Evolutionary conservation across 2,329 filamentous ascomycete genomes (phyloP).

Genomic region (Botryotinia globosa): DNA sequence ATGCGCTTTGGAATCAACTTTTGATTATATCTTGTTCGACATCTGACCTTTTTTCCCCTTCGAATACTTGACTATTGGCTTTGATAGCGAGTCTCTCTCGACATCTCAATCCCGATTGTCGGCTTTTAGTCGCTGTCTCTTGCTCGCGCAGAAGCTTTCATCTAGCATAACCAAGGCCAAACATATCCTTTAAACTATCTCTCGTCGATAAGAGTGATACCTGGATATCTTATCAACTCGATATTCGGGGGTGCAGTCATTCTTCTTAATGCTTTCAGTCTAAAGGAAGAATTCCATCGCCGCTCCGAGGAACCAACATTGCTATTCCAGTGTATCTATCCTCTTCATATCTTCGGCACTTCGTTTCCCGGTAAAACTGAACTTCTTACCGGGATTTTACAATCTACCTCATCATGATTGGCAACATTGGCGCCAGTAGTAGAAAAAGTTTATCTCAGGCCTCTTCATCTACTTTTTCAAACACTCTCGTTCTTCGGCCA

Average conservation of each 20-base stretch:
- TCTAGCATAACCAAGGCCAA: not conserved
- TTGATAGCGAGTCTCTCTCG: not conserved
- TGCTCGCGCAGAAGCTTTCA: not conserved
- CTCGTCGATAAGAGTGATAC: not conserved
- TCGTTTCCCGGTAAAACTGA: not conserved
- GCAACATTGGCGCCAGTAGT: not conserved
- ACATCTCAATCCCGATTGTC: not conserved
- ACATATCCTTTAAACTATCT: not conserved
- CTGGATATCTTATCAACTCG: not conserved
- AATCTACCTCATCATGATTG: not conserved
- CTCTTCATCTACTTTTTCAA: not conserved
- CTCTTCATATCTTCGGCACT: not conserved
- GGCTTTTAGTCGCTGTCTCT: not conserved
- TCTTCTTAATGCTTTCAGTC: not conserved
- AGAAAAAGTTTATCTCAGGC: not conserved
- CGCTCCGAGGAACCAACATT: not conserved
- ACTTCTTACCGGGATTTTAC: not conserved
- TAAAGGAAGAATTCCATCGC: not conserved
- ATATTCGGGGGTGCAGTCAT: not conserved
- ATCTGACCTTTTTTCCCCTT: not conserved
- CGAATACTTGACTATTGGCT: not conserved
- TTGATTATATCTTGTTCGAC: not conserved
- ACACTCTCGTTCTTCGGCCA: not conserved
- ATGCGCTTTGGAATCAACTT: not conserved
- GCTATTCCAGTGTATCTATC: not conserved